These are phyloP conservation scores for Angomonas ambiguus DNA, from an alignment of 208 protist genomes.

Conservation along the genomic window DNA sequence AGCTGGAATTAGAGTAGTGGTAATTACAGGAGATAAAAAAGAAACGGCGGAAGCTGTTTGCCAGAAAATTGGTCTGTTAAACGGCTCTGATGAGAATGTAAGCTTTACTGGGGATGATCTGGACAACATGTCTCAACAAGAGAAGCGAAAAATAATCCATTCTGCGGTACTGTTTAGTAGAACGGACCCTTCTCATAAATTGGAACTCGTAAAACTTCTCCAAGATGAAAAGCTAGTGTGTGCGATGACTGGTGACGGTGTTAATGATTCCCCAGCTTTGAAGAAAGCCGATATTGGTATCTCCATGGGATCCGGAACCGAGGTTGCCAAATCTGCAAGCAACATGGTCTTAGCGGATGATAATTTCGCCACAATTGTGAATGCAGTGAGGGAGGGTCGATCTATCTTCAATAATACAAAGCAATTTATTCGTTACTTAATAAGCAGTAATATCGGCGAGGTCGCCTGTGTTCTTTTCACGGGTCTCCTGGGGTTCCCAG, in stretches of 20 bases:
- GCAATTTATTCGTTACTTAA: conserved; percentile 97
- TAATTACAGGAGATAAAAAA: conserved; percentile 97
- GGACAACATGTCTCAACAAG: conserved; percentile 44
- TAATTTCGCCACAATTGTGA: conserved; percentile 97
- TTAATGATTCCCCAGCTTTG: conserved; percentile 96
- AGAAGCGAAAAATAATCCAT: conserved; percentile 53
- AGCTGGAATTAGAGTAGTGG: conserved; percentile 96
- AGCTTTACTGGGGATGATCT: conserved; percentile 80
- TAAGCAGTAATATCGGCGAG: conserved; percentile 97
- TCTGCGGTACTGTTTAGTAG: conserved; percentile 77
- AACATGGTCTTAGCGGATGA: conserved; percentile 96
- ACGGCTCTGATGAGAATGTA: conserved; percentile 22
- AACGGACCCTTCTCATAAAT: conserved; percentile 84
- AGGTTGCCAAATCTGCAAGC: conserved; percentile 95
- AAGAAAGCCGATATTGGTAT: conserved; percentile 98
- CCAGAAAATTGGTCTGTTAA: conserved; percentile 91
- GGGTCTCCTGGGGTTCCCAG: conserved; percentile 87
- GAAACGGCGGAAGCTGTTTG: conserved; percentile 96
- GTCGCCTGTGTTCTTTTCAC: conserved; percentile 86
- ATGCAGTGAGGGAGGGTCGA: conserved; percentile 94
- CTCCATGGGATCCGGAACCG: conserved; percentile 97
- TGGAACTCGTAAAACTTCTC: conserved; percentile 76
- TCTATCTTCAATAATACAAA: conserved; percentile 97
- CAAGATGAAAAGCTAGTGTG: conserved; percentile 82
- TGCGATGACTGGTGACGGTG: conserved; percentile 90